Base-by-base conservation (phyloP, 176 grass and related monocot species). In the Raddia distichophylla region DNA sequence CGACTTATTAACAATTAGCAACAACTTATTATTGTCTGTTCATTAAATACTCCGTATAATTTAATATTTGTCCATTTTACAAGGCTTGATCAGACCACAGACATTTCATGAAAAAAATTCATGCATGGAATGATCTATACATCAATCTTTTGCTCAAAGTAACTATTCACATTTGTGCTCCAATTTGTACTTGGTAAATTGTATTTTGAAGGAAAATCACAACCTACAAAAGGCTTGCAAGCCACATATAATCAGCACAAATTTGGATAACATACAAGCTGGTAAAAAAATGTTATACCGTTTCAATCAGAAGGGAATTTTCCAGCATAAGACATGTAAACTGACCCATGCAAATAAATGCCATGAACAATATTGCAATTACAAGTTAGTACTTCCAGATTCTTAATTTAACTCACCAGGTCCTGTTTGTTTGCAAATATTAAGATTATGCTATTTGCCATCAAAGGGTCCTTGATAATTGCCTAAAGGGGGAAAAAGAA, bases 351-450 rank as follows among this genome's bases (percentile, higher is more conserved):
- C 11, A 18, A 75, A 67, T 67, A 11, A 62, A 62, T 13, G 55
- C 32, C 65, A 85, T 71, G 67, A 64, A 59, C 19, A 48, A 52
- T 7, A 20, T 70, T 4, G 52, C 17, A 49, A 48, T 67, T 55
- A 69, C 0, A 1, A 61, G 47, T 48, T 42, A 71, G 5, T 32
- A 6, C 43, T 71, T 44, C 17, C 76, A 78, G 27, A 49, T 46
- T 79, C 5, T 67, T 67, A 4, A 10, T 64, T 69, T 76, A 89
- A 91, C 93, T 84, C 89, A 97, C 94, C 79, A 97, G 70, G 65
- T 97, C 95, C 74, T 97, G 95, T 51, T 97, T 97, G 80, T 97
- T 97, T 78, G 95, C 95, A 56, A 97, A 91, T 64, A 97, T 65
- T 52, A 97, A 86, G 82, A 97, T 91, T 63, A 92, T 88, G 84